Evolutionary conservation across 352 stramenopile genomes (phyloP).

Genomic region (Phytophthora nicotianae): DNA sequence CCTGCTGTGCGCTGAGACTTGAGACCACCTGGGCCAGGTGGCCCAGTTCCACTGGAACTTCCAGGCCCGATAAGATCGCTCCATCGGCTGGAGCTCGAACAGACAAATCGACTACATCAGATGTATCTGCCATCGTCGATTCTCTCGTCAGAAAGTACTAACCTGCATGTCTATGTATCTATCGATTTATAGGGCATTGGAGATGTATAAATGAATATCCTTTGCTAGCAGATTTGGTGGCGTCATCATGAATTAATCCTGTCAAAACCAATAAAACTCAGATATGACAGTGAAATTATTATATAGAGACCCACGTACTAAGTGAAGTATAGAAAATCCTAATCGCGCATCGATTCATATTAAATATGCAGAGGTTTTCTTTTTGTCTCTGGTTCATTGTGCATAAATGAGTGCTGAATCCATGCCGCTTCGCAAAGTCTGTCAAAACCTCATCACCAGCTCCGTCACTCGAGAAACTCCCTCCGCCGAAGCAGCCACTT

Average conservation of each 20-base stretch:
- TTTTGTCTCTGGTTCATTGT: background rate
- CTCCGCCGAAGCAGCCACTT: slow-evolving; percentile 14
- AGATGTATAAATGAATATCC: slow-evolving; percentile 3
- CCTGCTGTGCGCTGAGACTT: too few relatives aligned
- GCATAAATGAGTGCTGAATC: slow-evolving; percentile 23
- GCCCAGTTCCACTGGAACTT: too few relatives aligned
- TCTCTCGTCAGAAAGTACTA: background rate
- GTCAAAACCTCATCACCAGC: slow-evolving; percentile 15
- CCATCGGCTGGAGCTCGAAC: too few relatives aligned
- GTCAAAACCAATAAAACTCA: background rate
- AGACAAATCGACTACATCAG: background rate
- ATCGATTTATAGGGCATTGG: background rate
- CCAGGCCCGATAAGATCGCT: too few relatives aligned
- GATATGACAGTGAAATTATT: background rate
- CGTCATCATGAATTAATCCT: slow-evolving; percentile 14
- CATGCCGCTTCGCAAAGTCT: slow-evolving; percentile 25
- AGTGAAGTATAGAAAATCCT: too few relatives aligned
- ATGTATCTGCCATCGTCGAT: background rate
- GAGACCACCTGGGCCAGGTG: too few relatives aligned
- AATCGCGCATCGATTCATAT: background rate
- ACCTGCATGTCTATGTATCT: background rate
- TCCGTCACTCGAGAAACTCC: slow-evolving; percentile 29
- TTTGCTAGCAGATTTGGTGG: slow-evolving; percentile 6
- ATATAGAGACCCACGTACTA: background rate
- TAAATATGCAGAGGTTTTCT: background rate